Conservation (phyloP, 768 basidiomycete genomes). For the Xerocomus potaroensis region DNA sequence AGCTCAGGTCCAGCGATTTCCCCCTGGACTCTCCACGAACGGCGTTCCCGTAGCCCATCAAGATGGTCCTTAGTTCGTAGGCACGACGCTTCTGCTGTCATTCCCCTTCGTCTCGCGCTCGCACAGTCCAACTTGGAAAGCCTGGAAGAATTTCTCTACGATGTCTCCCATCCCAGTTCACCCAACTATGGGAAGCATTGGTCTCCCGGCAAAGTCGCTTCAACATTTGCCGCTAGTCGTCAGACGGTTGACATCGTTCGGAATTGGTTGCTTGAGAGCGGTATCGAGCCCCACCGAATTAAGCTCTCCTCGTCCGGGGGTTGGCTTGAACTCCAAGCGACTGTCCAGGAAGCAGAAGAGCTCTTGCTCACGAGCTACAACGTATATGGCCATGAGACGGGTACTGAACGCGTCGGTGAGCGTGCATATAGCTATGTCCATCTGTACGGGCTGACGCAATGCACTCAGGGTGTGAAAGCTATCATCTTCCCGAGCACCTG, state of each 20-base stretch:
- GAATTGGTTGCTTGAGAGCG: conserved; percentile 26
- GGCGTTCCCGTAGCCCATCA: conserved; percentile 31
- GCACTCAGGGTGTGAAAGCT: conserved; percentile 32
- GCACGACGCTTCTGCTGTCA: conserved; percentile 26
- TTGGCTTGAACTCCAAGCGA: conserved; percentile 27
- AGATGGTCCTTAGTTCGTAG: conserved; percentile 37
- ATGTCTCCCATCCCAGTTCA: conserved; percentile 33
- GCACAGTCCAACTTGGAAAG: conserved; percentile 28
- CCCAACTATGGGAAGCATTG: conserved; percentile 31
- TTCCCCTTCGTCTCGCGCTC: conserved; percentile 32
- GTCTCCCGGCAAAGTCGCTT: conserved; percentile 25
- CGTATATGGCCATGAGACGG: conserved; percentile 27
- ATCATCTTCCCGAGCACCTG: conserved; percentile 30
- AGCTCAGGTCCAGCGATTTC: too few relatives aligned
- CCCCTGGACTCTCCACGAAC: conserved; percentile 37
- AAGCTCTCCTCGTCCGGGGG: conserved; percentile 13
- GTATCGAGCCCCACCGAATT: conserved; percentile 22
- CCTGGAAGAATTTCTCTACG: conserved; percentile 23
- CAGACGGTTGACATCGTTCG: conserved; percentile 22
- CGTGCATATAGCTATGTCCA: neutral
- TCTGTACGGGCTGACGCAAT: neutral
- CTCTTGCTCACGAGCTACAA: conserved; percentile 32
- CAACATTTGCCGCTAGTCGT: conserved; percentile 25
- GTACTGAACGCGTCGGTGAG: conserved; percentile 25
- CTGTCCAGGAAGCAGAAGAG: conserved; percentile 30